A percentile compares a stretch with the other conserved stretches of the same genome.
These are phyloP conservation scores for Coriaria nepalensis DNA, from an alignment of 306 rosid genomes.

Conservation along the genomic window DNA sequence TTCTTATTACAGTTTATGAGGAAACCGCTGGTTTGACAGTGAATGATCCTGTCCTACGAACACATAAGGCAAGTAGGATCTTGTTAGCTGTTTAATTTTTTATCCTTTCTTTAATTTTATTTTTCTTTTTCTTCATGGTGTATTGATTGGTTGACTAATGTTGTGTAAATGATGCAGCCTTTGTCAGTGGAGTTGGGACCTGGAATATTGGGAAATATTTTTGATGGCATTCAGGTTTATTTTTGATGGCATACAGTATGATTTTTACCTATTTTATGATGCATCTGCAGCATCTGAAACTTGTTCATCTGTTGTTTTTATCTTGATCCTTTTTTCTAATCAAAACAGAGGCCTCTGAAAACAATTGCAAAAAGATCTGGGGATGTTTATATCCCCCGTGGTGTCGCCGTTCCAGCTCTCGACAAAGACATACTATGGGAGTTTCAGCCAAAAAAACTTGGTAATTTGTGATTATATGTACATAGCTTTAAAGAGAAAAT, in stretches of 20 bases:
- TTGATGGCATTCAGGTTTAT: constrained; percentile 97
- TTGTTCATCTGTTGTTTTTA: background rate
- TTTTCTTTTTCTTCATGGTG: constrained; percentile 4
- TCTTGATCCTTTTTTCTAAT: constrained; percentile 1
- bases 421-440: constrained; percentile 97
- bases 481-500: background rate
- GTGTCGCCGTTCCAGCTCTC: constrained; percentile 93
- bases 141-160: constrained; percentile 16
- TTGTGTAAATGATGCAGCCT: constrained; percentile 44
- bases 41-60: constrained; percentile 88
- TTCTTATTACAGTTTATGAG: constrained; percentile 67
- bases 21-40: constrained; percentile 95
- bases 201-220: constrained; percentile 92
- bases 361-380: constrained; percentile 90
- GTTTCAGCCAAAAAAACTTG: constrained; percentile 77
- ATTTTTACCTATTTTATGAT: constrained; percentile 4
- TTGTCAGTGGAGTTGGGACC: constrained; percentile 99
- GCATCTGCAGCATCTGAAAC: constrained; percentile 6
- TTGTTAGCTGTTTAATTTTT: no score
- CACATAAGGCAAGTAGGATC: constrained; percentile 57
- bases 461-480: constrained; percentile 23
- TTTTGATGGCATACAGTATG: constrained; percentile 6
- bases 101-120: background rate
- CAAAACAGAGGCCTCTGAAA: constrained; percentile 81
- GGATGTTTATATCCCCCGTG: constrained; percentile 98